These are phyloP conservation scores for Kalanchoe fedtschenkoi DNA, from an alignment of 164 flowering plant species.

Conservation along the genomic window DNA sequence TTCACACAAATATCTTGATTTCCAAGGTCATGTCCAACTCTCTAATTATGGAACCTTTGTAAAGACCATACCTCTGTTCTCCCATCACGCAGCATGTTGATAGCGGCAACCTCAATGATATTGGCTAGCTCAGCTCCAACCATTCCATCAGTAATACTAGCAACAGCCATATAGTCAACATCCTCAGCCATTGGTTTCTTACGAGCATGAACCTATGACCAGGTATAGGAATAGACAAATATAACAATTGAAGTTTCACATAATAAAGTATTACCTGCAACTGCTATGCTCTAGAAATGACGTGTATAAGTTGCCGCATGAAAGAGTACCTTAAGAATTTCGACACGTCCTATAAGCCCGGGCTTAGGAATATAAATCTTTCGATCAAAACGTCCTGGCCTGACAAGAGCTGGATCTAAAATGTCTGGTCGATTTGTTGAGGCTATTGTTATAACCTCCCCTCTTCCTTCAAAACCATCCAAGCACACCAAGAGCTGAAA, in stretches of 20 bases:
- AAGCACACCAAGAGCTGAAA: slow-evolving; percentile 84
- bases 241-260: not conserved
- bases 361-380: slow-evolving; percentile 84
- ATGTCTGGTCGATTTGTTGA: slow-evolving; percentile 97
- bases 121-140: slow-evolving; percentile 98
- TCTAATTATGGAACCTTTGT: too few species aligned
- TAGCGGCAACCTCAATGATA: slow-evolving; percentile 85
- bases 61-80: slow-evolving; percentile 59
- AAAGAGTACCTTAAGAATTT: slow-evolving; percentile 62
- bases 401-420: slow-evolving; percentile 91
- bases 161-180: slow-evolving; percentile 89
- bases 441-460: slow-evolving; percentile 90
- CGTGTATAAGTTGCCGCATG: not conserved
- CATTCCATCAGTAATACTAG: slow-evolving; percentile 87
- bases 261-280: not conserved
- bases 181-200: slow-evolving; percentile 96
- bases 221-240: slow-evolving; percentile 1
- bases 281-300: not conserved
- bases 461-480: slow-evolving; percentile 99
- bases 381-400: slow-evolving; percentile 92
- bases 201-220: slow-evolving; percentile 81
- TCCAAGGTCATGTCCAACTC: too few species aligned
- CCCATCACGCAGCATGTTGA: slow-evolving; percentile 88
- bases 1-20: too few species aligned
- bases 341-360: slow-evolving; percentile 70